Base-by-base conservation (phyloP, 2,329 filamentous ascomycete species). In the Talaromyces sp. region DNA sequence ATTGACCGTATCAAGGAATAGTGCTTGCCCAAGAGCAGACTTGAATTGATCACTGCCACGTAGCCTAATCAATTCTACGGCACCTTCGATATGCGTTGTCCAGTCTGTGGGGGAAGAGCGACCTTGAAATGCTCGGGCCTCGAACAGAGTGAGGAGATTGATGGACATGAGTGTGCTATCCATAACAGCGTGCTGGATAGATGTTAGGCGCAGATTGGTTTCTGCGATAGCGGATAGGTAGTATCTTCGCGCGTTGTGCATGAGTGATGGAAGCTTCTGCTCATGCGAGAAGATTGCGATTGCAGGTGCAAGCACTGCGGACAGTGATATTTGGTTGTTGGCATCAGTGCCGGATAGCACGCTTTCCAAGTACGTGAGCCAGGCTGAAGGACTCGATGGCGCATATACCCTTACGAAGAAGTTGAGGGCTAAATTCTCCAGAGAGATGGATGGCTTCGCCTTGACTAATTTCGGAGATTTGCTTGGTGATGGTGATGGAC, bases 211-310 rank as follows among this genome's bases (percentile, higher is more conserved):
- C 10, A 22, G n/a, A 35, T n/a, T 37, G 2, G 31, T 54, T 7
- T 54, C 50, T 13, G 17, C 4, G 5, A 54, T 54, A 37, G 50
- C 50, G n/a, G 50, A n/a, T 35, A 35, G 17, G 10, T 54, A 54
- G 31, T 35, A 13, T n/a, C 13, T 54, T 15, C 50, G 50, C 31
- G 50, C 50, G 31, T 37, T 3, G 7, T 35, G 9, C 56, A 59
- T 45, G 3, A 60, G 22, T 3, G 57, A 45, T 45, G 57, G 37
- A 10, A 9, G 57, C 10, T 45, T 31, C 25, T 41, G 22, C 22
- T 60, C 57, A 60, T 60, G 57, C 11, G 37, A 45, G 3, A 33
- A 22, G 33, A 60, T 60, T 60, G 57, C 39, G 13, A 60, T 41
- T 43, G 39, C 56, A 43, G 56, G 56, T 10, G 56, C 56, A 13